phyloP scores from a whole-genome alignment of 2,329 filamentous ascomycete species.

The Trichoderma koningiopsis region DNA sequence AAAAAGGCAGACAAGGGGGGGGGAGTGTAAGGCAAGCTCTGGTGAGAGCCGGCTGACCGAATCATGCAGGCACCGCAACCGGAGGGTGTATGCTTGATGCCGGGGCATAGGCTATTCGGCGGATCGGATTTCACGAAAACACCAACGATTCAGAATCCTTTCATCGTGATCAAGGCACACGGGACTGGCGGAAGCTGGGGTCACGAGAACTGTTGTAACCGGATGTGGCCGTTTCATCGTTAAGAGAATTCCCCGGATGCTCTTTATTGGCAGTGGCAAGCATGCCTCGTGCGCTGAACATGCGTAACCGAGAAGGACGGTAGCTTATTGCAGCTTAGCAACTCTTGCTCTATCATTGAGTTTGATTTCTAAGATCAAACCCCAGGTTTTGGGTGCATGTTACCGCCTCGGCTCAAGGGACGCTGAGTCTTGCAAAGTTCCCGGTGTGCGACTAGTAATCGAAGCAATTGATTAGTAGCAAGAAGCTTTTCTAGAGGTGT shows the following conservation, averaged over 20 bases:
- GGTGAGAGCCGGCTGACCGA: conserved; percentile 8
- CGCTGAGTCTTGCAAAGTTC: neutral
- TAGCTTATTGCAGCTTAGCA: neutral
- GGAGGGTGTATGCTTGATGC: neutral
- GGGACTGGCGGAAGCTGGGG: neutral
- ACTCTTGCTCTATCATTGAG: neutral
- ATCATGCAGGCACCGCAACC: conserved; percentile 25
- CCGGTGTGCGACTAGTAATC: neutral
- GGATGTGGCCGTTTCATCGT: neutral
- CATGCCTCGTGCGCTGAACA: neutral
- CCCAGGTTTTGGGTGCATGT: neutral
- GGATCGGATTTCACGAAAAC: conserved; percentile 11
- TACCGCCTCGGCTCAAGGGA: neutral
- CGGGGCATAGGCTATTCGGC: neutral
- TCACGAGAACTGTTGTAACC: neutral
- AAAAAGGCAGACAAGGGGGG: conserved; percentile 5
- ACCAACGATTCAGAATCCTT: neutral
- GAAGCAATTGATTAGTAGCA: neutral
- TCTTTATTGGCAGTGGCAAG: neutral
- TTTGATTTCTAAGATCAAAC: neutral
- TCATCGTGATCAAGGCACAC: conserved; percentile 10
- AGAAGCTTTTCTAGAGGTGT: neutral
- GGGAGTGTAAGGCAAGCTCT: neutral
- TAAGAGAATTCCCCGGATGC: neutral
- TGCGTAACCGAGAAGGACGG: neutral